Evolutionary conservation across 495 filamentous ascomycete species (phyloP), one percentile per base, ranked within the genome.

Genomic region (Paragyromitra xinjiangensis): DNA sequence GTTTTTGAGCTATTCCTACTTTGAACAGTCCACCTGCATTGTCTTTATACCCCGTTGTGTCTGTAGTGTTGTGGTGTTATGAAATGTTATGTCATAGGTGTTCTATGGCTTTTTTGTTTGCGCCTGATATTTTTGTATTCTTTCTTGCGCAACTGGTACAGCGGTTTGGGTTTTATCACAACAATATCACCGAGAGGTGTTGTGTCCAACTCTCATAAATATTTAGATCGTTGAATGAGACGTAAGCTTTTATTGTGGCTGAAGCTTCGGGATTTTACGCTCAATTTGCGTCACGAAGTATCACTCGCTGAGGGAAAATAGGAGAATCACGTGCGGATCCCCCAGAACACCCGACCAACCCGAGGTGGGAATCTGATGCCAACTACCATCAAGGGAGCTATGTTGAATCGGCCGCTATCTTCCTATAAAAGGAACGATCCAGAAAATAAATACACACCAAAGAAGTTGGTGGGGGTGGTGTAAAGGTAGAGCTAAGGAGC

Each of bases 41-140:
- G 19, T 62, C 34, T 39, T 55, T 65, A 77, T 68, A 69, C 74
- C 50, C 29, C 7, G 37, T 26, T 56, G n/a, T 64, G 22, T 66
- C 53, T 39, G 39, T 59, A 22, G 40, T 62, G 12, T 34, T 71
- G 56, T 29, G 6, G 56, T 39, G 42, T 24, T 26, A 40, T 40
- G n/a, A 37, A 34, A 61, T 39, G 6, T 45, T 16, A 70, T 61
- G 53, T 44, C 24, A 59, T 69, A 24, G 53, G 16, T 45, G 24
- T 58, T 42, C 58, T 55, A 19, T 55, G 39, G 66, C 45, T 40
- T 45, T 53, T 73, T 73, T 19, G 26, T 51, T 63, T 63, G 37
- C n/a, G n/a, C 24, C 16, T 61, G 67, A 71, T 75, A 39, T 58
- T 19, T 59, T 45, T 59, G 24, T 42, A 14, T 62, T 37, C 40